These are phyloP conservation scores for Leonotis leonurus DNA, from an alignment of 257 asterid genomes.

Conservation along the genomic window DNA sequence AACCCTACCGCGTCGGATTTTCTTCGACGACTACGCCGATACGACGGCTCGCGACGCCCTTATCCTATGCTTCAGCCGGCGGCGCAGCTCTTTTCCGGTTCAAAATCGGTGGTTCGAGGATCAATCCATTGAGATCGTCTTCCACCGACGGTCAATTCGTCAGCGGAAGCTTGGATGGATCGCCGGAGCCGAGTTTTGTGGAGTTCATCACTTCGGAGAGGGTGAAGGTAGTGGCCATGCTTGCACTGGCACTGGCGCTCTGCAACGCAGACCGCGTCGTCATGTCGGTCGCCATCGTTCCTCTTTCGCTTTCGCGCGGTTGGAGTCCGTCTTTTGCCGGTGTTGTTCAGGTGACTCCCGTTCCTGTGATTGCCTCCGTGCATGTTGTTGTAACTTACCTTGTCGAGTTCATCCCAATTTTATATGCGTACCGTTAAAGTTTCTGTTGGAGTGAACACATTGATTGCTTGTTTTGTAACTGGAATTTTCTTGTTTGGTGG, in stretches of 20 bases:
- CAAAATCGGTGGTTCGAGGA: conserved; percentile 8
- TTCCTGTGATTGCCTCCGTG: not conserved
- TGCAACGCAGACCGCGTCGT: conserved; percentile 97
- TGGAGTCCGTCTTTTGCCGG: conserved; percentile 94
- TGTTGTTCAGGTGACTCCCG: conserved; percentile 65
- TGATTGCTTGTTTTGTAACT: not conserved
- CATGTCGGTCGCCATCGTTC: conserved; percentile 98
- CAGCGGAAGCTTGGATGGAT: conserved; percentile 19
- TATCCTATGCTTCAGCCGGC: conserved; percentile 10
- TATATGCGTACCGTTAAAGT: not conserved
- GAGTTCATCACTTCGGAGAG: conserved; percentile 97
- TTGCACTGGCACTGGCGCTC: no score
- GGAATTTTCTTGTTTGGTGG: not conserved
- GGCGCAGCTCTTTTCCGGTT: conserved; percentile 1
- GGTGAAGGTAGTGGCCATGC: conserved; percentile 93
- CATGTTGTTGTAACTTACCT: not conserved
- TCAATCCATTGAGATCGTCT: conserved; percentile 25
- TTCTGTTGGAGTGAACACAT: not conserved
- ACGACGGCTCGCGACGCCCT: conserved; percentile 11
- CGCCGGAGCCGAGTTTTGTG: conserved; percentile 37
- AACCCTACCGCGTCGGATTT: conserved; percentile 5
- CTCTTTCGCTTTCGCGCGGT: conserved; percentile 63
- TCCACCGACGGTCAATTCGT: conserved; percentile 31
- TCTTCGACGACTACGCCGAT: conserved; percentile 11
- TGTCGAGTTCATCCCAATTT: not conserved